Evolutionary conservation across 345 rosid genomes (phyloP).

Genomic region (Trapa bicornis): DNA sequence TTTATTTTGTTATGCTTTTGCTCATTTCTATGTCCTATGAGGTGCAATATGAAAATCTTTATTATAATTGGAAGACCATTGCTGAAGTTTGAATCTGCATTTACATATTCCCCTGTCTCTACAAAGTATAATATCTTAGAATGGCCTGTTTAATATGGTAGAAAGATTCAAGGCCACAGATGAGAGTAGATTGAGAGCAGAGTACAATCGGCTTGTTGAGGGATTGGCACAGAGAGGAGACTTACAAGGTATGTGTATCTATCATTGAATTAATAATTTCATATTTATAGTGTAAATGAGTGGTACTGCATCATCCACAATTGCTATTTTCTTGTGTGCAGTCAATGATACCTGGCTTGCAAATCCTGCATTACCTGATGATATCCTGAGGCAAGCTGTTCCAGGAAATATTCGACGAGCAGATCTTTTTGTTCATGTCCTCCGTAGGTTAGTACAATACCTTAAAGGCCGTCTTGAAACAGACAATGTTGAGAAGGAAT

Average conservation of each 20-base stretch:
- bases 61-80: neutral
- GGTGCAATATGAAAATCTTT: neutral
- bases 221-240: constrained; percentile 91
- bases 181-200: constrained; percentile 84
- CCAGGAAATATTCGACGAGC: constrained; percentile 97
- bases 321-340: constrained; percentile 13
- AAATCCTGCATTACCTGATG: constrained; percentile 97
- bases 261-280: neutral
- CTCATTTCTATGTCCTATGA: neutral
- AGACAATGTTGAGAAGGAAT: constrained; percentile 85
- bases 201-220: constrained; percentile 83
- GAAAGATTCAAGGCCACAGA: constrained; percentile 99
- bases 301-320: neutral
- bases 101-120: neutral
- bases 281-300: neutral
- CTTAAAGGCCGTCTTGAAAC: constrained; percentile 62
- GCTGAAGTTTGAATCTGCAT: neutral
- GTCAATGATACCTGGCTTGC: constrained; percentile 85
- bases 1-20: neutral
- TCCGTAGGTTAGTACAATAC: constrained; percentile 84
- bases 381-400: constrained; percentile 88
- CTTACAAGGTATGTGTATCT: constrained; percentile 47
- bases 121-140: neutral
- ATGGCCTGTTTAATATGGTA: constrained; percentile 49
- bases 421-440: constrained; percentile 84